Base-by-base conservation (phyloP, 345 rosid genomes). In the Sonneratia alba region DNA sequence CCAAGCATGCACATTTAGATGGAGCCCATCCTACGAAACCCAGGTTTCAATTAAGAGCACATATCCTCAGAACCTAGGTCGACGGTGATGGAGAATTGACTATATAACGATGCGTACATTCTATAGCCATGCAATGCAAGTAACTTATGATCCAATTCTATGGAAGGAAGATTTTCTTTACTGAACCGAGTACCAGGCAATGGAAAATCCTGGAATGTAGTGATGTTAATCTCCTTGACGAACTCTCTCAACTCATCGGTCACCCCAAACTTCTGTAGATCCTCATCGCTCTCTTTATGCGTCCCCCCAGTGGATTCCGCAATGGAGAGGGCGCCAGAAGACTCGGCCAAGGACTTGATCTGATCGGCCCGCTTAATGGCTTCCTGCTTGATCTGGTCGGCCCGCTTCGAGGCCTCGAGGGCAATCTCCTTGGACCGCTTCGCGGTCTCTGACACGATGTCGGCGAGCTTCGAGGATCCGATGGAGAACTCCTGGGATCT, bases 191-290 rank as follows among this genome's bases (percentile, higher is more conserved):
- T 64, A 86, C 92, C 92, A 74, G 76, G 69, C 1, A 88, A 68
- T 8, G 90, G 88, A 73, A 88, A 88, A 75, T 88, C 86, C 66
- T 72, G 77, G 74, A 88, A 88, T 14, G 90, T 86, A 75, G 73
- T 83, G 4, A 74, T 19, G 70, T 83, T 83, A 70, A 88, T 78
- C 45, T 77, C 88, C 75, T 73, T 82, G 5, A 86, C 81, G 69
- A 88, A 88, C 70, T 86, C 92, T 63, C 86, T 78, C 75, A 88
- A 73, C 75, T 86, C 88, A 43, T 88, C 87, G 18, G 83, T 79
- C 49, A 86, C 74, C 9, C 88, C 92, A 74, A 84, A 81, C 67
- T 48, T 76, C 77, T 78, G 78, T 49, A 77, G 81, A 75, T 87
- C 87, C 71, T 59, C 80, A 43, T 66, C 69, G 8, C 3, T 75